phyloP scores from a whole-genome alignment of 2,329 filamentous ascomycete genomes.

The Colletotrichum agaves region DNA sequence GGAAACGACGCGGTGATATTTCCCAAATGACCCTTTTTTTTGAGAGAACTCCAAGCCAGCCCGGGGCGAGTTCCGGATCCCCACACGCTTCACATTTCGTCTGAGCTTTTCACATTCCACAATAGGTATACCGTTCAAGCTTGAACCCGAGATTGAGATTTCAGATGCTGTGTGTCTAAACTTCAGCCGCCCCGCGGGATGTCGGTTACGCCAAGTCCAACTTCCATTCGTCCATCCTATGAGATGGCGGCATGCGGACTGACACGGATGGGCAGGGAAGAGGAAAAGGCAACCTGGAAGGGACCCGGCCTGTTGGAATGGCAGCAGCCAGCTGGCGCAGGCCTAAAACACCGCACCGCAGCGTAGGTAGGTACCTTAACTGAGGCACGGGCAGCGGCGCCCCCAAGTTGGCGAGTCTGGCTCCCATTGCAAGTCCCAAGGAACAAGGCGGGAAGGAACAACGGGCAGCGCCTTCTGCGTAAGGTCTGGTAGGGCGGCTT shows the following conservation, averaged over 20 bases:
- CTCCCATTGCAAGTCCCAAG: constrained; percentile 33
- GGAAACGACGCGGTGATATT: constrained; percentile 18
- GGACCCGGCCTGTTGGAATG: constrained; percentile 33
- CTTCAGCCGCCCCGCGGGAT: constrained; percentile 19
- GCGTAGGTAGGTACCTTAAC: too few species aligned
- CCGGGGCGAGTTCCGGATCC: not conserved
- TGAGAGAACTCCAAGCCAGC: constrained; percentile 8
- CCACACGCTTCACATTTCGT: not conserved
- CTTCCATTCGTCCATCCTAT: constrained; percentile 38
- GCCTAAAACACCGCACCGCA: constrained; percentile 26
- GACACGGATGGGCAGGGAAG: constrained; percentile 32
- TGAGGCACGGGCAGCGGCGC: constrained; percentile 17
- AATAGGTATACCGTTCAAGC: not conserved
- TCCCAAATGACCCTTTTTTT: constrained; percentile 16
- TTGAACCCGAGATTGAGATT: not conserved
- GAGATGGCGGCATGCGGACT: constrained; percentile 31
- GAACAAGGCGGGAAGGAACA: constrained; percentile 22
- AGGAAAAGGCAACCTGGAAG: constrained; percentile 17
- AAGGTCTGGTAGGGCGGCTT: too few species aligned
- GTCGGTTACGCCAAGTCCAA: constrained; percentile 32
- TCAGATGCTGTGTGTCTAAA: constrained; percentile 13
- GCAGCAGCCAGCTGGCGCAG: constrained; percentile 8
- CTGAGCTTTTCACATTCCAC: constrained; percentile 1
- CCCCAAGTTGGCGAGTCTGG: constrained; percentile 8
- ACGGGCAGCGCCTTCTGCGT: too few species aligned